Percentiles rank a stretch among this genome's conserved stretches.
Conservation (phyloP, 805 yeast genomes). For the Cyberlindnera mississippiensis region DNA sequence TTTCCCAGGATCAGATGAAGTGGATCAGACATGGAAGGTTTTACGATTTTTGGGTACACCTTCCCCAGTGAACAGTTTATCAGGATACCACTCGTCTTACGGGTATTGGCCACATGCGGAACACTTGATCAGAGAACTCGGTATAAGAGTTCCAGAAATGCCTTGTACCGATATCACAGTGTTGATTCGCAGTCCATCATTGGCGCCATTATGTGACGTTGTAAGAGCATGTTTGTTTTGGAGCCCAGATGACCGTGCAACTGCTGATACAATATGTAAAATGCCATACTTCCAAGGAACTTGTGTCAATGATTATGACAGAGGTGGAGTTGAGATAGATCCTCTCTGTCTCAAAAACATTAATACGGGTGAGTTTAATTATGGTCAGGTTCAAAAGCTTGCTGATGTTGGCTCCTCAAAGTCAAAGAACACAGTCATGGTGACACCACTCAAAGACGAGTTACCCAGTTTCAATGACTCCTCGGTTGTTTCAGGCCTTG, state of each 20-base stretch:
- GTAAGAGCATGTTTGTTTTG: slow-evolving; percentile 58
- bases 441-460: too few relatives aligned
- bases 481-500: too few relatives aligned
- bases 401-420: slow-evolving; percentile 9
- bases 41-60: slow-evolving; percentile 76
- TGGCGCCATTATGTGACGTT: slow-evolving; percentile 35
- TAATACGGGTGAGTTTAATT: background rate
- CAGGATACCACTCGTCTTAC: slow-evolving; percentile 47
- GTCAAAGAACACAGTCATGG: background rate
- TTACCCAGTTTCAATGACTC: too few relatives aligned
- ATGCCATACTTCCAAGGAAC: slow-evolving; percentile 55
- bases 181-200: slow-evolving; percentile 43
- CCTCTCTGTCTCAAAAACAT: background rate
- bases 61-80: slow-evolving; percentile 26
- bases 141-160: slow-evolving; percentile 53
- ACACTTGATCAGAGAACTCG: slow-evolving; percentile 46
- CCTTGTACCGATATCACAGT: slow-evolving; percentile 46
- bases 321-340: background rate
- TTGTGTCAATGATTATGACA: slow-evolving; percentile 25
- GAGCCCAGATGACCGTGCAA: slow-evolving; percentile 70
- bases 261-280: slow-evolving; percentile 43
- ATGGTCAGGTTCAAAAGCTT: slow-evolving; percentile 16
- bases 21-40: slow-evolving; percentile 74
- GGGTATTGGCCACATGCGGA: slow-evolving; percentile 72
- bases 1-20: slow-evolving; percentile 77